Evolutionary conservation across 345 rosid species (phyloP).

Genomic region (Dipteronia sinensis): DNA sequence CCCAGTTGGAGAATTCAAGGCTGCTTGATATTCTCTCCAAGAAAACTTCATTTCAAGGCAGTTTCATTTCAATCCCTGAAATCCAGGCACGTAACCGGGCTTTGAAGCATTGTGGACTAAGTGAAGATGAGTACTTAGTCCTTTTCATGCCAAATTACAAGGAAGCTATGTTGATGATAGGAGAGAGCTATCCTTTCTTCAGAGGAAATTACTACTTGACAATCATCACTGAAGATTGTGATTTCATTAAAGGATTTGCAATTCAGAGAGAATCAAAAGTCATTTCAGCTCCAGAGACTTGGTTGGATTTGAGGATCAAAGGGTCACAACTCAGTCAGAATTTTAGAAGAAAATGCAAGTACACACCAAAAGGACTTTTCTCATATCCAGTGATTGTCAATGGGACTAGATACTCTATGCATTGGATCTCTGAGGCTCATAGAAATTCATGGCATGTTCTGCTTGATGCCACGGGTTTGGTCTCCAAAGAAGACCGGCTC

Average conservation of each 20-base stretch:
- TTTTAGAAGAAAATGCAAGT: slow-evolving; percentile 66
- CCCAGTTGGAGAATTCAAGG: slow-evolving; percentile 52
- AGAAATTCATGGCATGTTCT: slow-evolving; percentile 73
- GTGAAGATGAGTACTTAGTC: slow-evolving; percentile 57
- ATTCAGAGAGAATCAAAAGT: slow-evolving; percentile 51
- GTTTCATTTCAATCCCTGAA: slow-evolving; percentile 67
- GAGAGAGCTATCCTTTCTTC: slow-evolving; percentile 70
- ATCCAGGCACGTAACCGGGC: slow-evolving; percentile 60
- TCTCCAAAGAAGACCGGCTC: slow-evolving; percentile 45
- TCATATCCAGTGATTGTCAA: slow-evolving; percentile 50
- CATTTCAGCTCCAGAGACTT: slow-evolving; percentile 52
- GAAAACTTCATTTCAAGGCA: slow-evolving; percentile 54
- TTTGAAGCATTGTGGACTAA: slow-evolving; percentile 51
- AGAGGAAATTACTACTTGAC: slow-evolving; percentile 65
- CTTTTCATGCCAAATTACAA: slow-evolving; percentile 51
- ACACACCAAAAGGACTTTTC: slow-evolving; percentile 55
- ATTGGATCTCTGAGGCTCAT: slow-evolving; percentile 78
- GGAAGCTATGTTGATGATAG: slow-evolving; percentile 55
- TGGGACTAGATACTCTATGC: slow-evolving; percentile 55
- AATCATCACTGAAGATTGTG: slow-evolving; percentile 45
- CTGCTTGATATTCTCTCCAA: slow-evolving; percentile 51
- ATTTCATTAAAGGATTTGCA: slow-evolving; percentile 44
- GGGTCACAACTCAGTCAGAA: slow-evolving; percentile 71
- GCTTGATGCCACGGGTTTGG: slow-evolving; percentile 53
- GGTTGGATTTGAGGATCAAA: slow-evolving; percentile 69